Conservation (phyloP, 139 green algal genomes). For the Spirogloea muscicola region DNA sequence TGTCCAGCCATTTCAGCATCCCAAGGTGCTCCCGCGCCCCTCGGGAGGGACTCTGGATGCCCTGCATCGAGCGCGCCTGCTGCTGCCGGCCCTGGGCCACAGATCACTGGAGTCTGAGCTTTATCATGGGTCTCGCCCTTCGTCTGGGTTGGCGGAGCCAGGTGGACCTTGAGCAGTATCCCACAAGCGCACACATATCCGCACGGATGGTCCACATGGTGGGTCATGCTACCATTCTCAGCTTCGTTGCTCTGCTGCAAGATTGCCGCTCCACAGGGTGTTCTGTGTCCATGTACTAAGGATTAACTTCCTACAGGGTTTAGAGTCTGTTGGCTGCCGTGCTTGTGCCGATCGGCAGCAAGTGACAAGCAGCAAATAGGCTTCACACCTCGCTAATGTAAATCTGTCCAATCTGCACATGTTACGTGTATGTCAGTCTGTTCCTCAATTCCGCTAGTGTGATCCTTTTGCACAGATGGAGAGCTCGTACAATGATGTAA, state of each 20-base stretch:
- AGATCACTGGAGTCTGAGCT: neutral
- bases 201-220: slow-evolving; percentile 73
- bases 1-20: slow-evolving; percentile 41
- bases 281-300: neutral
- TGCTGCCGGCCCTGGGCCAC: neutral
- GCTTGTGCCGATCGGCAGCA: neutral
- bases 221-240: neutral
- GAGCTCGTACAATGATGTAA: slow-evolving; percentile 70
- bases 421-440: neutral
- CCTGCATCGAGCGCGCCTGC: no score
- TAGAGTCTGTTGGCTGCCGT: neutral
- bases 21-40: slow-evolving; percentile 7
- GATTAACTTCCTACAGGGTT: neutral
- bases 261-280: neutral
- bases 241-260: neutral
- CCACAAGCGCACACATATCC: slow-evolving; percentile 78
- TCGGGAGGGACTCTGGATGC: no score
- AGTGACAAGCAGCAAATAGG: neutral
- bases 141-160: slow-evolving; percentile 49
- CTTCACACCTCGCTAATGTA: neutral
- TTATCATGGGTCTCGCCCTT: neutral
- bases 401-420: neutral
- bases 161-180: slow-evolving; percentile 89
- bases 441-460: neutral
- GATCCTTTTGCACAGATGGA: slow-evolving; percentile 48